Percentiles rank a stretch among this genome's conserved stretches.
Evolutionary conservation across 2,329 filamentous ascomycete species (phyloP).

Genomic region (Epichloe amarillans): DNA sequence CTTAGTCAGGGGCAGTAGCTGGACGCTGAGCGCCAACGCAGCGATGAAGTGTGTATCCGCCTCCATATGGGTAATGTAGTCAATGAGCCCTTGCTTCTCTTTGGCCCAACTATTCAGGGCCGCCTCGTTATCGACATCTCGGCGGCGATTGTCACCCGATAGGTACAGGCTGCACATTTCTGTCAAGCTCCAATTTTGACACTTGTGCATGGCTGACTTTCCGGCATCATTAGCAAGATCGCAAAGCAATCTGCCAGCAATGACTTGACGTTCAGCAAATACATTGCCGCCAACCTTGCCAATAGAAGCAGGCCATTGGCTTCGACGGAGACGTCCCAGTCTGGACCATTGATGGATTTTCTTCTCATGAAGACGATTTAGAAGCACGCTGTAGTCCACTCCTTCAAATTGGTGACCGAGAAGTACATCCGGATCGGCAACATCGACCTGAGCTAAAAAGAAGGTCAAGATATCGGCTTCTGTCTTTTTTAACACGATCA

Average conservation of each 20-base stretch:
- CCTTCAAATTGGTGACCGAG: constrained; percentile 94
- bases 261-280: constrained; percentile 82
- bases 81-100: constrained; percentile 71
- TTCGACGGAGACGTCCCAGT: constrained; percentile 72
- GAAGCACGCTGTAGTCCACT: constrained; percentile 82
- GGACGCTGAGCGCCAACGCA: constrained; percentile 74
- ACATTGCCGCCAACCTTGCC: constrained; percentile 79
- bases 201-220: constrained; percentile 94
- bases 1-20: constrained; percentile 88
- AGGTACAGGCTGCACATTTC: constrained; percentile 96
- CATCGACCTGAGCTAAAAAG: constrained; percentile 78
- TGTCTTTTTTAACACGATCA: constrained; percentile 67
- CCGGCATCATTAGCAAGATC: constrained; percentile 93
- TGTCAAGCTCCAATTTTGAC: constrained; percentile 93
- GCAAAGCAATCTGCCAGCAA: constrained; percentile 79
- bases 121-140: constrained; percentile 78
- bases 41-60: constrained; percentile 94
- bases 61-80: constrained; percentile 88
- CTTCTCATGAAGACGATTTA: constrained; percentile 76
- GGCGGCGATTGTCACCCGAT: constrained; percentile 53
- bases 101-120: constrained; percentile 74
- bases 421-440: constrained; percentile 84
- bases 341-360: constrained; percentile 93
- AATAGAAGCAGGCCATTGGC: constrained; percentile 76
- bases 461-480: constrained; percentile 77